Percentiles rank a stretch among this genome's conserved stretches.
These are phyloP conservation scores for Penicillium turbatum DNA, from an alignment of 495 filamentous ascomycete genomes.

Conservation along the genomic window DNA sequence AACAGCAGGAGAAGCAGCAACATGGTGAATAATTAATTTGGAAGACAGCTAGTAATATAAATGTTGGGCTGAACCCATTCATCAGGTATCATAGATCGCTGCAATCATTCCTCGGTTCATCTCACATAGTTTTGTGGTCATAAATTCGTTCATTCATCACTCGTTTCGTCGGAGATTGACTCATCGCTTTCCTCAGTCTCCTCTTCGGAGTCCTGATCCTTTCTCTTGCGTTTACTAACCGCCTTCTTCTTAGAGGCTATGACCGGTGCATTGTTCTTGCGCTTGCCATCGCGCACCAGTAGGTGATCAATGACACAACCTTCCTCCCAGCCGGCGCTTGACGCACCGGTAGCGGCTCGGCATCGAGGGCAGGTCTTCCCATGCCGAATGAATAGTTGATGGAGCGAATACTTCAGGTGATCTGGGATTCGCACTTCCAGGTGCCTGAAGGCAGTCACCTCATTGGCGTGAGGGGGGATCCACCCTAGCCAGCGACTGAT, in stretches of 20 bases:
- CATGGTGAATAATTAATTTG: not conserved
- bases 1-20: not conserved
- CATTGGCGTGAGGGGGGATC: constrained; percentile 57
- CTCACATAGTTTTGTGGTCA: not conserved
- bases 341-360: constrained; percentile 50
- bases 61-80: not conserved
- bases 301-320: constrained; percentile 51
- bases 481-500: constrained; percentile 83
- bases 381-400: constrained; percentile 83
- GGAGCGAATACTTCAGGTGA: constrained; percentile 82
- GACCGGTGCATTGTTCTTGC: constrained; percentile 11
- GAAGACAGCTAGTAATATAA: not conserved
- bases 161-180: not conserved
- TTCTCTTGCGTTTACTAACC: not conserved
- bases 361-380: constrained; percentile 79
- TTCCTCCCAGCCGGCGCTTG: constrained; percentile 42
- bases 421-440: constrained; percentile 78
- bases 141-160: not conserved
- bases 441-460: constrained; percentile 73
- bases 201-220: not conserved
- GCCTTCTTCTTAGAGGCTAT: not conserved
- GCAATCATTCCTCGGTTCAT: not conserved
- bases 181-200: not conserved
- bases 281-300: constrained; percentile 41
- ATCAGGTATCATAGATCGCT: not conserved